A percentile compares a stretch with the other conserved stretches of the same genome.
phyloP scores from a whole-genome alignment of 225 moss, liverwort and hornwort species.

The Marchantia polymorpha region DNA sequence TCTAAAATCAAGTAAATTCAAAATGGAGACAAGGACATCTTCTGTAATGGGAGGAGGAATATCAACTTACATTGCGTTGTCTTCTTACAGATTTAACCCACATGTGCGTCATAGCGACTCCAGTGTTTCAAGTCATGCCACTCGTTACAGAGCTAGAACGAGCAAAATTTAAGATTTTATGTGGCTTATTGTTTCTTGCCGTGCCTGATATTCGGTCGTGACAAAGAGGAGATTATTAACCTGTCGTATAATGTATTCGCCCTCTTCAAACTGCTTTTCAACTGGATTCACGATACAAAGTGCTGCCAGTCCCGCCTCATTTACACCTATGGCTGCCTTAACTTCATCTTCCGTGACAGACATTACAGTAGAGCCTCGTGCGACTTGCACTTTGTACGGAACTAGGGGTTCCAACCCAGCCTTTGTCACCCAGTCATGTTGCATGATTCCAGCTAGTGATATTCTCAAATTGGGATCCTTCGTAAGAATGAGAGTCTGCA shows the following conservation, averaged over 20 bases:
- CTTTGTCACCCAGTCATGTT: slow-evolving; percentile 50
- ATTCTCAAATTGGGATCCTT: slow-evolving; percentile 53
- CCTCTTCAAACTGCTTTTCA: slow-evolving; percentile 44
- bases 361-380: slow-evolving; percentile 17
- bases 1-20: no score
- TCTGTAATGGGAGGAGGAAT: no score
- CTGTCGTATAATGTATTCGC: slow-evolving; percentile 56
- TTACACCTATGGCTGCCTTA: slow-evolving; percentile 45
- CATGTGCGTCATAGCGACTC: no score
- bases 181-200: neutral
- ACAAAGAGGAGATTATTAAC: slow-evolving; percentile 5
- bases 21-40: no score
- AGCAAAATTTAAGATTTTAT: neutral
- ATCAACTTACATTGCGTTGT: no score
- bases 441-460: slow-evolving; percentile 47
- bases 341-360: slow-evolving; percentile 49
- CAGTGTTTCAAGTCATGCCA: no score
- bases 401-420: slow-evolving; percentile 34
- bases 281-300: slow-evolving; percentile 41
- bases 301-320: slow-evolving; percentile 36
- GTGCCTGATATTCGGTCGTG: neutral
- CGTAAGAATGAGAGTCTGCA: slow-evolving; percentile 45
- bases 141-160: neutral
- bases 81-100: no score
- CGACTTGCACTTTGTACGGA: slow-evolving; percentile 36